These are phyloP conservation scores for Stropharia rugosoannulata DNA, from an alignment of 768 basidiomycete species.

Conservation along the genomic window DNA sequence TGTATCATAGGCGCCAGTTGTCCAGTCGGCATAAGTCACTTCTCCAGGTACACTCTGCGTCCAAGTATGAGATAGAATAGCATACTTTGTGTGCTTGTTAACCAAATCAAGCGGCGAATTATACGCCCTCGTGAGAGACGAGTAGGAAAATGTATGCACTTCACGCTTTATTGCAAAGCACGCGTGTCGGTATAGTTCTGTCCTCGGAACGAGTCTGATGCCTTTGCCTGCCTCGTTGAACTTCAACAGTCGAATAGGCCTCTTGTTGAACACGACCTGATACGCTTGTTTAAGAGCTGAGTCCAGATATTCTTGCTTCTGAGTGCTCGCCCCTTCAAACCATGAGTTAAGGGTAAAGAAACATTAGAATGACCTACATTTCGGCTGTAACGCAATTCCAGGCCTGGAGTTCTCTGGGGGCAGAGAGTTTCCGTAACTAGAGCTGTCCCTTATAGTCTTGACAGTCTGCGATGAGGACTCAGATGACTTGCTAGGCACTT, in stretches of 20 bases:
- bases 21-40: background rate
- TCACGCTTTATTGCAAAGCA: too few relatives aligned
- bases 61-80: background rate
- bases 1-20: background rate
- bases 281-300: too few relatives aligned
- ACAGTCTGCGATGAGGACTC: too few relatives aligned
- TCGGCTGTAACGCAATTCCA: too few relatives aligned
- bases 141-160: background rate
- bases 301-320: too few relatives aligned
- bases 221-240: background rate
- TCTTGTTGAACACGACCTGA: background rate
- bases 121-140: background rate
- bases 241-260: background rate
- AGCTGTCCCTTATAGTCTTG: too few relatives aligned
- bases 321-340: too few relatives aligned
- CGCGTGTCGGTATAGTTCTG: background rate
- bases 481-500: too few relatives aligned
- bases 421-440: too few relatives aligned
- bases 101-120: background rate
- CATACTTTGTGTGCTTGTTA: background rate
- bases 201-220: background rate
- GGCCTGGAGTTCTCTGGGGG: too few relatives aligned
- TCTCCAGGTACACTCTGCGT: background rate
- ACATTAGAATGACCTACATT: too few relatives aligned
- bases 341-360: too few relatives aligned